Evolutionary conservation across 441 rosid species (phyloP), one percentile per base, ranked within the genome.

Genomic region (Populus tomentosa): DNA sequence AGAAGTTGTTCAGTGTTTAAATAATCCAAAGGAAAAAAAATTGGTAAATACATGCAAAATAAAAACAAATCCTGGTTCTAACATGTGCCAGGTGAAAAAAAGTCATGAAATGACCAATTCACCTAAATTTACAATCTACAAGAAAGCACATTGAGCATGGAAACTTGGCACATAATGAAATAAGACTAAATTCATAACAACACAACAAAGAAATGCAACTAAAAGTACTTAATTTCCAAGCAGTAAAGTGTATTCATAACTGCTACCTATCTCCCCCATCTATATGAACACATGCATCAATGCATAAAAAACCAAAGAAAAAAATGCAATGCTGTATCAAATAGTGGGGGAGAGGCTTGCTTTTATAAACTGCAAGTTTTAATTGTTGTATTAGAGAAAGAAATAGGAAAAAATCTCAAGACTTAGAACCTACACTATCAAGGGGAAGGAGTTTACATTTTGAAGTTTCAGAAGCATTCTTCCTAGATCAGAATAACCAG

Each of bases 391-490:
- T 28, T 63, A 64, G 42, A 11, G 18, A 18, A 26, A 40, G 70
- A 14, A 20, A 28, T 26, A 40, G 56, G 16, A 21, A 21, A 35
- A 72, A n/a, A 42, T 46, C 56, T 46, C 56, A 46, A 65, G 46
- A 40, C 11, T 40, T 42, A 20, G 28, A 63, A 23, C 23, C 70
- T 68, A 46, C 10, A 38, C 32, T 10, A 8, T 21, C 7, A 50
- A 16, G 14, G 66, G 50, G 74, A 6, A 72, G 83, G 74, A 80
- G 35, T 79, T 87, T 92, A 94, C 99, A 63, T 76, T 89, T 59
- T 93, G 93, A 84, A 97, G 94, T 86, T 89, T 94, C 89, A 90
- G 75, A 80, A 97, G 98, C 97, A 93, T 93, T 86, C 78, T 86
- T 79, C 98, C 98, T 73, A 97, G 92, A 72, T 92, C 97, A 72